Evolutionary conservation across 2,329 filamentous ascomycete species (phyloP), one percentile per base, ranked within the genome.

Genomic region (Trichoderma atroviride): DNA sequence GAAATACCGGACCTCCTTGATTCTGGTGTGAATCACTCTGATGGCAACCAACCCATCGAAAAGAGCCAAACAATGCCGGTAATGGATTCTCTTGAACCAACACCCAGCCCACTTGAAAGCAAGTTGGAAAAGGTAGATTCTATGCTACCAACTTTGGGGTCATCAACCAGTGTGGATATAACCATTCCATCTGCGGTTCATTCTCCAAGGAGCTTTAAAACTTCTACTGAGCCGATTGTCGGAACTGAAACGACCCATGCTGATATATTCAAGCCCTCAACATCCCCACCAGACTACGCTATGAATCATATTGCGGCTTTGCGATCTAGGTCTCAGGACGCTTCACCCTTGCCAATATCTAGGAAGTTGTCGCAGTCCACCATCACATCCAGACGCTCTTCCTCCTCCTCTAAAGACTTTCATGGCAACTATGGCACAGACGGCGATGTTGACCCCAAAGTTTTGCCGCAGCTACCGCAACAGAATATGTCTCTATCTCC

Each of bases 281-380:
- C 83, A 1, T 86, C 86, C 37, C 84, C 85, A 5, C 85, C 86
- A 2, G 86, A 89, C 47, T 84, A 88, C 75, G 91, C 91, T 29
- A 84, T 85, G 27, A 87, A 83, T 72, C 84, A 86, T 31, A 92
- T 94, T 84, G 89, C 90, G 67, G 89, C 88, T 50, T 82, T 92
- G 50, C 88, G 91, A n/a, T 86, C 83, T 22, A 84, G 87, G 22
- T 88, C 90, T 0, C 84, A 87, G 43, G 83, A 86, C n/a, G 78
- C 80, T 27, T 87, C 87, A 1, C 85, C 87, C 1, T 76, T 79
- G 7, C 81, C 82, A 14, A 84, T 85, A 69, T 24, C 61, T 31
- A 81, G 75, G 72, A 81, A 75, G 63, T 78, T 72, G 55, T 79
- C 74, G 33, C 81, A 78, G 13, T 73, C 66, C 35, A 58, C 53